Evolutionary conservation across 331 rosid species (phyloP), one percentile per base, ranked within the genome.

Genomic region (Saraca asoca): DNA sequence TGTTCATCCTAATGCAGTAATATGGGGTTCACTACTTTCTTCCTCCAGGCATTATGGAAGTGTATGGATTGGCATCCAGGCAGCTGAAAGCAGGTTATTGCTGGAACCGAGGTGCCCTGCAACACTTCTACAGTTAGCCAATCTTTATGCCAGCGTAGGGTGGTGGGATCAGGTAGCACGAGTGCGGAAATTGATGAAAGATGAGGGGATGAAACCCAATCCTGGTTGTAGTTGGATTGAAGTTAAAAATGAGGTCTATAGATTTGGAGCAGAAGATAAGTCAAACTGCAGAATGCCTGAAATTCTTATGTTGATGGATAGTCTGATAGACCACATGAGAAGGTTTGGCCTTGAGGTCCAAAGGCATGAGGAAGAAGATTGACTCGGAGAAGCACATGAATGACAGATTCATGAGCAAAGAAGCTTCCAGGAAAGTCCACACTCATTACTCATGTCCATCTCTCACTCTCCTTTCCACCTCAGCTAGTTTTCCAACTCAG

Each of bases 201-300:
- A 85, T 49, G 82, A 24, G 57, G 93, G 88, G 35, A 74, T 89
- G 62, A 92, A 74, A 19, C 80, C 88, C 0, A 82, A 76, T 77
- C 85, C 91, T 2, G 95, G 96, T 44, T 82, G 59, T 59, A 87
- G 98, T 70, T 92, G 98, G 95, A 74, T 87, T 78, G 91, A 85
- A 79, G 60, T 87, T 16, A 77, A 83, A 44, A 81, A 81, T 24
- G 58, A 69, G 31, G 81, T 87, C 45, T 79, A 82, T 41, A 83
- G 55, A 68, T 93, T 89, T 78, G 81, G 85, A 74, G 94, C 86
- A 48, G 96, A 82, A 71, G 91, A 85, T 51, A 61, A 50, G 62
- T 78, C 94, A 64, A 83, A 79, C 59, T 43, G 68, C 15, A 80
- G 61, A 79, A 82, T 82, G 83, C 20, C 55, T 52, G 85, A 78